phyloP scores from a whole-genome alignment of 306 rosid species.

The Quillaja saponaria region DNA sequence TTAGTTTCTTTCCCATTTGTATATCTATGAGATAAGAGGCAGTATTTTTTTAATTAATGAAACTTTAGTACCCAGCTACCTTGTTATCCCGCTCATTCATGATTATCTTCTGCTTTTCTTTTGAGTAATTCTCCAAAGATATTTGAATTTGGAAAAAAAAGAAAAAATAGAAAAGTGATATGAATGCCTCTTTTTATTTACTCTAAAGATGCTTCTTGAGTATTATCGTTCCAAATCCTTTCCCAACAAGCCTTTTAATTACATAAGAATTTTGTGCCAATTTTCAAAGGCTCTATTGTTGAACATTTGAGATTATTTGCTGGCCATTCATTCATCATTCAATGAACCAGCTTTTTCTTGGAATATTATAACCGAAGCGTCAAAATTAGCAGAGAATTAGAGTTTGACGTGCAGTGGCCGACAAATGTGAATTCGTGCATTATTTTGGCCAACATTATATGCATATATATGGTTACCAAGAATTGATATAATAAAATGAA shows the following conservation, averaged over 20 bases:
- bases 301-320: not conserved
- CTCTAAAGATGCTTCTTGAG: no score
- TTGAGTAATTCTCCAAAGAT: no score
- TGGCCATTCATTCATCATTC: not conserved
- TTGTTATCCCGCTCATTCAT: no score
- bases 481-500: no score
- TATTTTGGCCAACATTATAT: not conserved
- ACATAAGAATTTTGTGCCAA: no score
- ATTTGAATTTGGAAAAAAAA: not conserved
- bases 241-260: no score
- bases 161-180: no score
- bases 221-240: no score
- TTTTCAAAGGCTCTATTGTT: not conserved
- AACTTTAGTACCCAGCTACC: slow-evolving; percentile 13
- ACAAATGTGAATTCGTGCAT: slow-evolving; percentile 16
- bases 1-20: slow-evolving; percentile 41
- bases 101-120: no score
- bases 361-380: not conserved
- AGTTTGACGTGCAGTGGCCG: slow-evolving; percentile 31
- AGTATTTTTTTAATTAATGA: slow-evolving; percentile 42
- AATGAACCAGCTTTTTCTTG: slow-evolving; percentile 18
- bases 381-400: slow-evolving; percentile 12
- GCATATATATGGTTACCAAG: no score
- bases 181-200: no score
- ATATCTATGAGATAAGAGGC: slow-evolving; percentile 54